Evolutionary conservation across 2,329 filamentous ascomycete genomes (phyloP), one percentile per base, ranked within the genome.

Genomic region (Exophiala aquamarina): DNA sequence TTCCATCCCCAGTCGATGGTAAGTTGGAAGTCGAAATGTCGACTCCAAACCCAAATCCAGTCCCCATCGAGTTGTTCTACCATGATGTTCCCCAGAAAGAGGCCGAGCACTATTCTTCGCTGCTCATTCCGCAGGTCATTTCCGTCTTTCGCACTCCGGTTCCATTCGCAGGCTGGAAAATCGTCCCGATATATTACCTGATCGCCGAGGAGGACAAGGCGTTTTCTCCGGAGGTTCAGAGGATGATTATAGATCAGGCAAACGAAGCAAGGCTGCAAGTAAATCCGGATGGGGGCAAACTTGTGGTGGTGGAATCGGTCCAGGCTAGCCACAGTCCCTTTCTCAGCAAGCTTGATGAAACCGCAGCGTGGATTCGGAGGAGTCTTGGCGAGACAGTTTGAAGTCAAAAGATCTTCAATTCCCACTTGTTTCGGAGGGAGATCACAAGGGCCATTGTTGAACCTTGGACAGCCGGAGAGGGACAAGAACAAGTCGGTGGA

Each of bases 71-170:
- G 4, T 44, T 64, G 2, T 64, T 66, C 32, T 65, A 66, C 47
- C 63, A 66, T 20, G 64, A 66, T 37, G 59, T 63, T 10, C 58
- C 59, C 2, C 11, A 19, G 13, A 14, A 19, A 6, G 57, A 62
- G 41, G 61, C 62, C 4, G 40, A 51, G 20, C 33, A 60, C 15
- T 67, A 63, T 61, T 62, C 56, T 6, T 32, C 52, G 15, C 57
- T 55, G 8, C 59, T 66, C 4, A 58, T 57, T 2, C 63, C 63
- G 9, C 62, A 66, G 51, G 58, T 64, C 9, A 63, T 57, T 58
- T 57, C 50, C 8, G 62, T 62, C 6, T 61, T 63, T 21, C 58
- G 51, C 18, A 43, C 60, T 1, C 61, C 61, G 2, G 60, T 64
- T 6, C 62, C 60, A 1, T 46, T 54, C 32, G 51, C 57, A 0